phyloP scores from a whole-genome alignment of 805 yeast genomes.

The Cyberlindnera euphorbiae region DNA sequence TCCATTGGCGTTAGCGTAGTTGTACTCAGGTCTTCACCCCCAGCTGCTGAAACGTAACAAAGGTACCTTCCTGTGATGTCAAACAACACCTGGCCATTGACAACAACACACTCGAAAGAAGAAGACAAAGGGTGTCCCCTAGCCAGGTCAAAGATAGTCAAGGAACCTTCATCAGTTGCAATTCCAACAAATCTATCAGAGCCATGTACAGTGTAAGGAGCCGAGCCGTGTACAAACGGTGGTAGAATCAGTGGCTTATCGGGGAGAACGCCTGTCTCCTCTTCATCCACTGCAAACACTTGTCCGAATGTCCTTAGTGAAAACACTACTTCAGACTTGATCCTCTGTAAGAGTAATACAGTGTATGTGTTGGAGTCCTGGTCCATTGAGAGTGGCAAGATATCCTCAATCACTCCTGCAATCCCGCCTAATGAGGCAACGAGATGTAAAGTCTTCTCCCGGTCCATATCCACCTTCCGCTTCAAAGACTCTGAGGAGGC shows the following conservation, averaged over 20 bases:
- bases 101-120: constrained; percentile 15
- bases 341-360: constrained; percentile 10
- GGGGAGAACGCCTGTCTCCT: constrained; percentile 4
- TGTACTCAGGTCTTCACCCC: too few relatives aligned
- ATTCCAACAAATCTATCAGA: constrained; percentile 23
- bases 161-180: constrained; percentile 26
- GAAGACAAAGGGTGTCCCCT: constrained; percentile 16
- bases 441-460: constrained; percentile 20
- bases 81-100: constrained; percentile 38
- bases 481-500: too few relatives aligned
- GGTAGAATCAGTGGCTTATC: constrained; percentile 23
- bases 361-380: constrained; percentile 21
- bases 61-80: constrained; percentile 37
- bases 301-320: constrained; percentile 22
- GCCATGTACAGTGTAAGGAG: constrained; percentile 22
- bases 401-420: constrained; percentile 19
- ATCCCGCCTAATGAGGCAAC: constrained; percentile 23
- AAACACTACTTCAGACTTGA: constrained; percentile 11
- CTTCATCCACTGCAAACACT: constrained; percentile 2
- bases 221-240: constrained; percentile 23
- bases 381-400: constrained; percentile 25
- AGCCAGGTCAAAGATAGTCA: constrained; percentile 23
- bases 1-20: constrained; percentile 17
- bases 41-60: constrained; percentile 36
- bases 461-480: not conserved